A percentile compares a stretch with the other conserved stretches of the same genome.
These are phyloP conservation scores for Globisporangium irregulare DNA, from an alignment of 352 stramenopile genomes.

Conservation along the genomic window DNA sequence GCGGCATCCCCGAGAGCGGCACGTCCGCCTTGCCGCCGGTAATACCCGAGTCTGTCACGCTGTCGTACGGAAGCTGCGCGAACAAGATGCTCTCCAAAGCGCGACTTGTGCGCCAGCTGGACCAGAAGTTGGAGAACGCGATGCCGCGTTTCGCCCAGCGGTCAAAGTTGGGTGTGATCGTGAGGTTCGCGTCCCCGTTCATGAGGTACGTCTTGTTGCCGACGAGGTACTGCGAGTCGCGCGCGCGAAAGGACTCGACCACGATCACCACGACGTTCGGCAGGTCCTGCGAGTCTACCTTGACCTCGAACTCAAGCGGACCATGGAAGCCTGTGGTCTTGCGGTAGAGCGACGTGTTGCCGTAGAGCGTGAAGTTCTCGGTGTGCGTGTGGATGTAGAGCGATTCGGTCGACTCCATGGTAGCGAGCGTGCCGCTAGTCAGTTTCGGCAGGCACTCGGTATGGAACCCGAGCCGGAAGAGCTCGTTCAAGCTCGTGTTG, in stretches of 20 bases:
- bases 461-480: slow-evolving; percentile 24
- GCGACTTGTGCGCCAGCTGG: slow-evolving; percentile 52
- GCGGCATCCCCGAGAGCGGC: slow-evolving; percentile 37
- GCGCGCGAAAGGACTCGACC: slow-evolving; percentile 52
- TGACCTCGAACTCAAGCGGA: slow-evolving; percentile 38
- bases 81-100: slow-evolving; percentile 55
- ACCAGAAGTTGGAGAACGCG: slow-evolving; percentile 57
- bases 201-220: slow-evolving; percentile 19
- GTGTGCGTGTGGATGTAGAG: slow-evolving; percentile 35
- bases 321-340: slow-evolving; percentile 41
- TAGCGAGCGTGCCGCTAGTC: slow-evolving; percentile 16
- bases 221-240: slow-evolving; percentile 49
- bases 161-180: slow-evolving; percentile 48
- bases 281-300: slow-evolving; percentile 23
- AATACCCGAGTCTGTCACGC: slow-evolving; percentile 32
- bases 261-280: slow-evolving; percentile 52
- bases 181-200: slow-evolving; percentile 32
- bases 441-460: slow-evolving; percentile 20
- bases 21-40: slow-evolving; percentile 24
- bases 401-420: neutral
- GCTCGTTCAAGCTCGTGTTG: slow-evolving; percentile 41
- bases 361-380: slow-evolving; percentile 41
- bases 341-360: slow-evolving; percentile 34
- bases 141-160: slow-evolving; percentile 45
- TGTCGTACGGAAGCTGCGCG: slow-evolving; percentile 45